Percentiles rank a stretch among this genome's conserved stretches.
Evolutionary conservation across 148 eudicot species (phyloP).

Genomic region (Tetragonia tetragonoides): DNA sequence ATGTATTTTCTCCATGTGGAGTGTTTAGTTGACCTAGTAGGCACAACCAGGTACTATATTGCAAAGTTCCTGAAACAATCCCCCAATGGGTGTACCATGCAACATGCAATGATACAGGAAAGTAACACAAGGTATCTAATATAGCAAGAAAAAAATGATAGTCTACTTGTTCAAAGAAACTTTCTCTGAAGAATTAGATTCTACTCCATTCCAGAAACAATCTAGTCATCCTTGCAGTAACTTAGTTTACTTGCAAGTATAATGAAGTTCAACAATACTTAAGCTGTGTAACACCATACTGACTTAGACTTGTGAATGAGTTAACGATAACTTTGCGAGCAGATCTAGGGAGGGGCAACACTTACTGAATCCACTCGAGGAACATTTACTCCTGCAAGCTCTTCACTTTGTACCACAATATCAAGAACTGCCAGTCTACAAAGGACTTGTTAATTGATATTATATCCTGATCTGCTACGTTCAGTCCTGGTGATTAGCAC

Average conservation of each 20-base stretch:
- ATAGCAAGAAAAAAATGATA: background rate
- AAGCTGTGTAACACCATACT: background rate
- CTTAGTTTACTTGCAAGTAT: constrained; percentile 3
- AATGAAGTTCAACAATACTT: background rate
- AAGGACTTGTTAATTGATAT: background rate
- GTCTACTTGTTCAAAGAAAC: background rate
- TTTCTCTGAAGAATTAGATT: background rate
- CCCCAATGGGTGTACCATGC: constrained; percentile 4
- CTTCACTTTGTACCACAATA: background rate
- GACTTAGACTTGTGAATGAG: background rate
- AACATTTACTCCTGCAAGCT: background rate
- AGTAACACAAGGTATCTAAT: background rate
- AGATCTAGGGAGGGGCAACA: background rate
- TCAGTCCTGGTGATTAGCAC: background rate
- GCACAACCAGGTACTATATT: constrained; percentile 7
- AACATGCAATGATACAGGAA: background rate
- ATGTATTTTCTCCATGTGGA: constrained; percentile 19
- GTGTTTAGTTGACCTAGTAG: constrained; percentile 3
- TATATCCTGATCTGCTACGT: background rate
- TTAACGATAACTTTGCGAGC: background rate
- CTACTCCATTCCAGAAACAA: background rate
- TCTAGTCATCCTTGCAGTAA: background rate
- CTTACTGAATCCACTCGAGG: background rate
- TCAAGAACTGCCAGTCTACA: background rate
- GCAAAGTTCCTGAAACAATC: background rate